Evolutionary conservation across 441 rosid genomes (phyloP), one percentile per base, ranked within the genome.

Genomic region (Jatropha podagrica): DNA sequence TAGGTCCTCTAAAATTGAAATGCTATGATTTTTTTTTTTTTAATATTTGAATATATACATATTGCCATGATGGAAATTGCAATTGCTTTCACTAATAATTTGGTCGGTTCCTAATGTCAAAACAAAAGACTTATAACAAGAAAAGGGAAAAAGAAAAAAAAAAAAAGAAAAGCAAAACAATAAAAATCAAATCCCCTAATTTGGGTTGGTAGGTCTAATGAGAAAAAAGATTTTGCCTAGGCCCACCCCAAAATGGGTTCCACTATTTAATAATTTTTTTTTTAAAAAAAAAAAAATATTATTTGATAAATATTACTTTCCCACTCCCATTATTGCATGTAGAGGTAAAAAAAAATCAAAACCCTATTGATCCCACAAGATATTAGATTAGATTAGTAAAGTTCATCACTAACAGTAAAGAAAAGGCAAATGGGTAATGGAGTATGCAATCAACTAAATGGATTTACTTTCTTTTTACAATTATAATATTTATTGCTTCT

Each of bases 101-200:
- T 18, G 83, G 77, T 55, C 60, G 81, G 80, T 71, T 71, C 71
- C 71, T 40, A 69, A 61, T 75, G 85, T 84, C 83, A 81, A 84
- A 80, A 20, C 42, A 15, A 74, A 61, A 61, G 14, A 58, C 17
- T 32, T 38, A 18, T 40, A 44, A 32, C 2, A 44, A 17, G 14
- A 52, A 42, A 52, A 15, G 23, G 23, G 23, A 23, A 51, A 64
- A 1, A 17, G 26, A 10, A 55, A 20, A 0, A 38, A 26, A 18
- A 60, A 32, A 23, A 27, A 44, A 44, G 48, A 44, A 9, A 71
- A 54, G 15, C 17, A 20, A 37, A 32, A 46, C n/a, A 63, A 26
- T 15, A 67, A 54, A 56, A 15, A 38, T 38, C 12, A 37, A 42
- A 71, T 9, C 49, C 59, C 20, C 0, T 23, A n/a, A 23, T 11